Evolutionary conservation across 768 basidiomycete species (phyloP).

Genomic region (Mycena venus): DNA sequence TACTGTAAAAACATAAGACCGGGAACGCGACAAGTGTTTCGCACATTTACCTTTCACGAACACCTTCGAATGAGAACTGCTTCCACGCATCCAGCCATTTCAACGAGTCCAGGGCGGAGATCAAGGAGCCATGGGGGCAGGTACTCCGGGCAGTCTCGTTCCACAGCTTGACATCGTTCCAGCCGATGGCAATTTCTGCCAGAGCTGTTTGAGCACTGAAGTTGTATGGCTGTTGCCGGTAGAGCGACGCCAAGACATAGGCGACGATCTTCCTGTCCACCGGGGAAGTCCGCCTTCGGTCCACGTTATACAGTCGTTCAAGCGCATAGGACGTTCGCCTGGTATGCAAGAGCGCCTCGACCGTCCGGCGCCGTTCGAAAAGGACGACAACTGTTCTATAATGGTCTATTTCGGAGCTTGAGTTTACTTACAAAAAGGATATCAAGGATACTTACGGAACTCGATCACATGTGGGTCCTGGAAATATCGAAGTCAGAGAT

Average conservation of each 20-base stretch:
- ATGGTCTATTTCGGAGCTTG: constrained; percentile 19
- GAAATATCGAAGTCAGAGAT: constrained; percentile 1
- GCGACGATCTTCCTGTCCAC: constrained; percentile 31
- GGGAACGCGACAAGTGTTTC: background rate
- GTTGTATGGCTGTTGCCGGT: constrained; percentile 34
- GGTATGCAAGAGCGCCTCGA: constrained; percentile 32
- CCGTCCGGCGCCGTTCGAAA: constrained; percentile 26
- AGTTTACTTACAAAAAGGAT: background rate
- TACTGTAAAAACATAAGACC: background rate
- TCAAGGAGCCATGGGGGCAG: constrained; percentile 26
- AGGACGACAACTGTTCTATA: constrained; percentile 30
- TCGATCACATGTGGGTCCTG: constrained; percentile 34
- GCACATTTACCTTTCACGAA: constrained; percentile 21
- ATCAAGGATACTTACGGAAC: constrained; percentile 26
- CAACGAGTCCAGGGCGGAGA: constrained; percentile 10
- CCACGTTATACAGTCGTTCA: constrained; percentile 25
- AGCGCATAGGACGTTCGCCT: constrained; percentile 27
- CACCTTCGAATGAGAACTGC: constrained; percentile 20
- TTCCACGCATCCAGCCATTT: constrained; percentile 33
- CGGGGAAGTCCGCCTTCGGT: constrained; percentile 20
- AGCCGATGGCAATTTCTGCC: constrained; percentile 33
- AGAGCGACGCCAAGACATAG: constrained; percentile 30
- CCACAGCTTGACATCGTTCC: constrained; percentile 32
- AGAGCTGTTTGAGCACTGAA: constrained; percentile 25
- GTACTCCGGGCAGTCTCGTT: constrained; percentile 28